Evolutionary conservation across 139 green algal genomes (phyloP), one percentile per base, ranked within the genome.

Genomic region (Haematococcus lacustris): DNA sequence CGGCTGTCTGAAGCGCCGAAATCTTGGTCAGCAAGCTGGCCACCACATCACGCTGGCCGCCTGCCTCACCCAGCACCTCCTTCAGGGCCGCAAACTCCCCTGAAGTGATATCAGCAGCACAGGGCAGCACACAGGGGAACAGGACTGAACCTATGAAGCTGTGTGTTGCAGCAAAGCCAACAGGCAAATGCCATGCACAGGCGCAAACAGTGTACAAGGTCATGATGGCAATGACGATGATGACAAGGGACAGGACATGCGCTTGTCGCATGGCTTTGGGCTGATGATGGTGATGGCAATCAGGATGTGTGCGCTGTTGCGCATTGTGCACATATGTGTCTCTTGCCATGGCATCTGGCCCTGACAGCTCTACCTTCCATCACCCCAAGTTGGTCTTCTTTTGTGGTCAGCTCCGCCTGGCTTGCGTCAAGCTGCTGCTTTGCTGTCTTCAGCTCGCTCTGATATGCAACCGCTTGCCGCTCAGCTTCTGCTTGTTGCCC

Each of bases 51-150:
- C 77, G 73, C 78, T 92, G 80, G 3, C 76, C 83, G 4, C 75
- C 77, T 0, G 79, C 84, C 4, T 85, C 86, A 2, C 87, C 88
- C 25, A 91, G 82, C 37, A 86, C 86, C 60, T 84, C 83, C 75
- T 88, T 82, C 63, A 96, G 73, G 4, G 90, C 88, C 30, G 86
- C 88, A 67, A 95, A 86, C 73, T 96, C 88, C 4, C 78, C 86
- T 89, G 79, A 68, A 37, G 7, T 37, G 40, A 38, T 4, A 6
- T 40, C 61, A 33, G 4, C 4, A 33, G 37, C 28, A 69, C 5
- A 43, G 60, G 33, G 40, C 57, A 65, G 39, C 37, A 2, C 32
- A 25, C 26, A 38, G n/a, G 35, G 50, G n/a, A 28, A 51, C 72
- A 73, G 63, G 47, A 25, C 77, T 43, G 33, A 25, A 3, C 33